Evolutionary conservation across 768 basidiomycete species (phyloP), one percentile per base, ranked within the genome.

Genomic region (Termitomyces titanicus): DNA sequence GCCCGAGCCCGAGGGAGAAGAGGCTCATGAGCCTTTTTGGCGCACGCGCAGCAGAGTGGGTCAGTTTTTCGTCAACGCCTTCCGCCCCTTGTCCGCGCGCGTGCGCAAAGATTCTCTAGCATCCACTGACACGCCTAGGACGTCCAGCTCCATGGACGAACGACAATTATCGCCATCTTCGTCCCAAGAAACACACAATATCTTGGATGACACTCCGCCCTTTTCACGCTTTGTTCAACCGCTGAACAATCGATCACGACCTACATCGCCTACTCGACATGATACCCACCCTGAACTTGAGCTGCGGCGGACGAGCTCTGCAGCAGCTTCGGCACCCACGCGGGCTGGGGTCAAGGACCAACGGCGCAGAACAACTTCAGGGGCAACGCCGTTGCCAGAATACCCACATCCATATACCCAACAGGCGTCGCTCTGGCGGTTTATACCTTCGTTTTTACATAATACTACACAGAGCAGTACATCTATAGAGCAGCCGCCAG

Each of bases 31-130:
- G 35, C 61, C 65, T 40, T 43, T 64, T 42, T 64, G 74, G 35
- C 43, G 52, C 18, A 68, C 76, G 29, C 73, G 77, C n/a, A 79
- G 72, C 25, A 75, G 76, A 37, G 74, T 87, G 47, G 73, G 80
- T 24, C 79, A 80, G 38, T 73, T 87, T 50, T 74, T 88, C 51
- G 74, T 70, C 12, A 77, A 80, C 53, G 79, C 82, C 3, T 75
- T 86, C 27, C 74, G 80, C 1, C 79, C 82, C 3, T 66, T 76
- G 27, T 69, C 74, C 43, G 62, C 63, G 20, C 75, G 76, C 33
- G 61, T 57, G 53, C 71, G 77, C 7, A 66, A 67, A 54, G 75
- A 74, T 27, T 72, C 76, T 20, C 65, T 64, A 45, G 65, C 67
- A 47, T 76, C 70, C 42, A 64, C 71, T 46, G 64, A 62, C 33